phyloP scores from a whole-genome alignment of 371 early-diverging fungal species.

The Caulochytrium protostelioides region DNA sequence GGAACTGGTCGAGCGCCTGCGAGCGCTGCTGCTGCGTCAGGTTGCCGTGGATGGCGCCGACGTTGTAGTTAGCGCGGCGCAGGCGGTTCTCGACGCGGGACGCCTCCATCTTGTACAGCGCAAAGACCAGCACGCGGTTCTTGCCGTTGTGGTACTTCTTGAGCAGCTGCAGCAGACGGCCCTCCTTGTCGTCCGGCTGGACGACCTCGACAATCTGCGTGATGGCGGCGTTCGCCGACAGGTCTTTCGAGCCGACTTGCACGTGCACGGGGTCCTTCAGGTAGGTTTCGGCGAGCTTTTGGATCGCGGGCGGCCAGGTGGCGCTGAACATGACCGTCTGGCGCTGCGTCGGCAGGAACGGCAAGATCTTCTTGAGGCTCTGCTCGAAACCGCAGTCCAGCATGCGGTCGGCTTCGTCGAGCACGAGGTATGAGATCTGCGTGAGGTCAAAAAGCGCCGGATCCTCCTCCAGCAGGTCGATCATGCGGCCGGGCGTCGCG shows the following conservation, averaged over 20 bases:
- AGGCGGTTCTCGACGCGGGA: slow-evolving; percentile 49
- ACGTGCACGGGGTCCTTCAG: slow-evolving; percentile 67
- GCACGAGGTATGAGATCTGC: slow-evolving; percentile 64
- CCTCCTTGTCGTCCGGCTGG: slow-evolving; percentile 54
- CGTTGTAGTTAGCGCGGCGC: slow-evolving; percentile 52
- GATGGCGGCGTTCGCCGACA: slow-evolving; percentile 74
- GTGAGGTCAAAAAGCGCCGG: slow-evolving; percentile 30
- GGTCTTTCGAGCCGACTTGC: slow-evolving; percentile 77
- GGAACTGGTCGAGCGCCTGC: slow-evolving; percentile 44
- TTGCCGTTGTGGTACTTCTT: slow-evolving; percentile 50
- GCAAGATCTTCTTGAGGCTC: slow-evolving; percentile 60
- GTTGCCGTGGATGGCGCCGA: slow-evolving; percentile 67
- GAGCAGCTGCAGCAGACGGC: slow-evolving; percentile 52
- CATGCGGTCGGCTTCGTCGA: slow-evolving; percentile 97
- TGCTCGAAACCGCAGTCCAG: slow-evolving; percentile 90
- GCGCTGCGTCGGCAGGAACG: slow-evolving; percentile 24
- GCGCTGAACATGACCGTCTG: slow-evolving; percentile 74
- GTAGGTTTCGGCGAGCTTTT: slow-evolving; percentile 64
- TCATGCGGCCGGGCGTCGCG: slow-evolving; percentile 92
- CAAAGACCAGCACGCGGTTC: slow-evolving; percentile 75
- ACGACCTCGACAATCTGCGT: slow-evolving; percentile 83
- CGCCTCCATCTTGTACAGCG: slow-evolving; percentile 85
- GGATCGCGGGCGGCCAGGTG: slow-evolving; percentile 39
- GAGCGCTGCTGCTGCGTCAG: slow-evolving; percentile 47
- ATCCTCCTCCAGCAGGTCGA: slow-evolving; percentile 83